phyloP scores from a whole-genome alignment of 257 asterid genomes.

The Craterostigma plantagineum region DNA sequence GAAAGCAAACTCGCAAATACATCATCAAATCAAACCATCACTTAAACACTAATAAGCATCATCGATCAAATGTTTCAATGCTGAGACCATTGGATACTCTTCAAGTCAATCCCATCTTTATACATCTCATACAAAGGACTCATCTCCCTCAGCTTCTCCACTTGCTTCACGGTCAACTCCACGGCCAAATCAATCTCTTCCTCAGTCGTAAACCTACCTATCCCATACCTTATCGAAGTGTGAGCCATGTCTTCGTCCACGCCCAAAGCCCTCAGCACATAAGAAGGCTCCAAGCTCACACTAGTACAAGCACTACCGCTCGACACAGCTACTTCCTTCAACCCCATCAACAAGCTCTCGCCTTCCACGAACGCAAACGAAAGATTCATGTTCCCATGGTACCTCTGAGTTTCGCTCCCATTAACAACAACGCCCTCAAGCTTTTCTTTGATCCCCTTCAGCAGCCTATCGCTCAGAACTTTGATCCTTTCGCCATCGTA shows the following conservation, averaged over 20 bases:
- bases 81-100: conserved; percentile 83
- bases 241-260: conserved; percentile 99
- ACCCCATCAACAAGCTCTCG: conserved; percentile 95
- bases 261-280: conserved; percentile 95
- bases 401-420: conserved; percentile 79
- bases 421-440: conserved; percentile 79
- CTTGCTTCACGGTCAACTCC: conserved; percentile 82
- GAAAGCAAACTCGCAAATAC: too few relatives aligned
- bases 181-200: conserved; percentile 77
- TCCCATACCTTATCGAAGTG: conserved; percentile 90
- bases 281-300: conserved; percentile 94
- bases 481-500: conserved; percentile 62
- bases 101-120: conserved; percentile 84
- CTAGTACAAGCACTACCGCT: conserved; percentile 99
- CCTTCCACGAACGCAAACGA: conserved; percentile 96
- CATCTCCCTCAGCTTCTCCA: conserved; percentile 88
- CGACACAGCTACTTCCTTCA: conserved; percentile 94
- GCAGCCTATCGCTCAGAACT: conserved; percentile 40
- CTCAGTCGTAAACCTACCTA: conserved; percentile 90
- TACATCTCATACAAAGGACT: conserved; percentile 96
- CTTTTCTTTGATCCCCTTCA: conserved; percentile 51
- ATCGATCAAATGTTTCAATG: conserved; percentile 28
- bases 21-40: too few relatives aligned
- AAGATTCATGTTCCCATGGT: conserved; percentile 75
- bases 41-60: too few relatives aligned